Percentiles rank a stretch among this genome's conserved stretches.
Conservation (phyloP, 345 rosid genomes). For the Melaleuca quinquenervia region DNA sequence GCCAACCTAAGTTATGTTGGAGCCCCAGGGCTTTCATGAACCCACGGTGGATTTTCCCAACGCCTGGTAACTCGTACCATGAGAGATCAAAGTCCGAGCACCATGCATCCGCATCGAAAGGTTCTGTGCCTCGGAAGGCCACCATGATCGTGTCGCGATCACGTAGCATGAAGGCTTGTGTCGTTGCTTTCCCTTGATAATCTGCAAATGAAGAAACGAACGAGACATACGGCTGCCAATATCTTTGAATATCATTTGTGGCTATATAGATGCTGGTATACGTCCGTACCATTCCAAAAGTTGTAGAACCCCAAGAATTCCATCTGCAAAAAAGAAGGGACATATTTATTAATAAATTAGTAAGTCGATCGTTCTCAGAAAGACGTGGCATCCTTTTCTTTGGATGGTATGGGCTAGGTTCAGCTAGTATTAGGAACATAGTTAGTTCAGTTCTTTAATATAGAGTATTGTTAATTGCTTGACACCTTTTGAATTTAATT, state of each 20-base stretch:
- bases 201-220: slow-evolving; percentile 6
- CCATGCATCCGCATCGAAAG: slow-evolving; percentile 36
- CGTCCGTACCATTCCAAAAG: slow-evolving; percentile 58
- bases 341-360: background rate
- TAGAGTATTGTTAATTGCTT: background rate
- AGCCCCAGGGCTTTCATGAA: slow-evolving; percentile 62
- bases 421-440: background rate
- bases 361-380: background rate
- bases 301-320: slow-evolving; percentile 39
- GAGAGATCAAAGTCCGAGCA: slow-evolving; percentile 28
- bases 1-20: background rate
- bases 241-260: background rate
- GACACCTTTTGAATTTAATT: background rate
- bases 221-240: background rate
- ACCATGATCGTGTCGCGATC: slow-evolving; percentile 16
- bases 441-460: background rate
- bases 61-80: slow-evolving; percentile 19
- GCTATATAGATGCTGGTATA: background rate
- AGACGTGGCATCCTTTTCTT: no score
- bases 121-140: slow-evolving; percentile 39
- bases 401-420: no score
- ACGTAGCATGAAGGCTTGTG: slow-evolving; percentile 22
- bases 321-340: slow-evolving; percentile 23
- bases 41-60: slow-evolving; percentile 46
- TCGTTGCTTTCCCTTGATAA: slow-evolving; percentile 7